Conservation (phyloP, 768 basidiomycete species). For the Suillus clintonianus region DNA sequence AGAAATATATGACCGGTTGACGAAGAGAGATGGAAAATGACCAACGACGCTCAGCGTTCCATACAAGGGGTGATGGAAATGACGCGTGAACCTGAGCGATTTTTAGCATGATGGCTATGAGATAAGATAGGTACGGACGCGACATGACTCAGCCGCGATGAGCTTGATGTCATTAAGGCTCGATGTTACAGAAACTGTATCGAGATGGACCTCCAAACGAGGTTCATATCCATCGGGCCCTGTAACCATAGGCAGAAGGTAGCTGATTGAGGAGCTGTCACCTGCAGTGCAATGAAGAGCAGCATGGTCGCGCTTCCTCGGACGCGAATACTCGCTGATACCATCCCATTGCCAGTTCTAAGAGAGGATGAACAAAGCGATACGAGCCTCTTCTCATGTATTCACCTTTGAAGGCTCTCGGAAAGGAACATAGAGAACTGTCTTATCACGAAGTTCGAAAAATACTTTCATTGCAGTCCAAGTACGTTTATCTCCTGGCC, state of each 20-base stretch:
- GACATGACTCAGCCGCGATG: slow-evolving; percentile 74
- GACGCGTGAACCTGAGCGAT: slow-evolving; percentile 59
- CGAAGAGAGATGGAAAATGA: slow-evolving; percentile 68
- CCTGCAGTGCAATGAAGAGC: slow-evolving; percentile 75
- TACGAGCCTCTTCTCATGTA: neutral
- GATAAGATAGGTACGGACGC: slow-evolving; percentile 45
- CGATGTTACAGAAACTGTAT: slow-evolving; percentile 74
- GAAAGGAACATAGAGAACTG: slow-evolving; percentile 83
- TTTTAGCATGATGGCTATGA: slow-evolving; percentile 5
- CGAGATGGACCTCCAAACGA: slow-evolving; percentile 78
- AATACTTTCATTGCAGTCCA: slow-evolving; percentile 84
- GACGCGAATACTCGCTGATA: slow-evolving; percentile 45
- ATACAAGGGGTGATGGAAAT: slow-evolving; percentile 78
- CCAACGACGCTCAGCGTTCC: slow-evolving; percentile 86
- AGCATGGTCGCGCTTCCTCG: slow-evolving; percentile 62
- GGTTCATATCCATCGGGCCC: slow-evolving; percentile 76
- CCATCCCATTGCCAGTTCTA: slow-evolving; percentile 96
- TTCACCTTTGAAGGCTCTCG: slow-evolving; percentile 85
- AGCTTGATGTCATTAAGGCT: slow-evolving; percentile 88
- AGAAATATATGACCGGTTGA: slow-evolving; percentile 71
- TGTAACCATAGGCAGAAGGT: slow-evolving; percentile 81
- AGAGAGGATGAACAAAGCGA: neutral
- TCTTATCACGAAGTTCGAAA: slow-evolving; percentile 76
- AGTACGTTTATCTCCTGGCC: slow-evolving; percentile 76
- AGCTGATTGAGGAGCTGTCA: slow-evolving; percentile 83